Evolutionary conservation across 768 basidiomycete species (phyloP), one percentile per base, ranked within the genome.

Genomic region (Mycena sanguinolenta): DNA sequence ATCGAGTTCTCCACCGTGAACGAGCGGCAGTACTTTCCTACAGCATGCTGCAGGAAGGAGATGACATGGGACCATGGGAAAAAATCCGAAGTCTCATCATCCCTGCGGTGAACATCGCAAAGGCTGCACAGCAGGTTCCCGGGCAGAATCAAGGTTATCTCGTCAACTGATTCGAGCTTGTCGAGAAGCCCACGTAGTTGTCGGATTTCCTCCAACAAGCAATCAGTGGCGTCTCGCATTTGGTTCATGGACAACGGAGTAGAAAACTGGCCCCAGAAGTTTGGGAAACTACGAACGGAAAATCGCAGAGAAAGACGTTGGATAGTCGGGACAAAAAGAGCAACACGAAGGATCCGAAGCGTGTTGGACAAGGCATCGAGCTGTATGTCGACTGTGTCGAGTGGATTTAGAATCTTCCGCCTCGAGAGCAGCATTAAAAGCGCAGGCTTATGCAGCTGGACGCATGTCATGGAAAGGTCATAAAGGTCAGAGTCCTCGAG

Each of bases 91-190:
- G 21, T 59, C 17, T 49, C 49, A 53, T 58, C 49, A 23, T 38
- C 50, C 34, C 58, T 57, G 46, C 58, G 57, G 32, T 59, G 59
- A 27, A 59, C 28, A 36, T 66, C 65, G 49, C 58, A 58, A 13
- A 66, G 36, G 46, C 59, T 66, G 58, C 65, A 66, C 49, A 59
- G 58, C 1, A 66, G 57, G 44, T 58, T 66, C 5, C 65, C 65
- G 3, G 65, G 65, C 19, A 66, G 39, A 8, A 53, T 42, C 4
- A 66, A 44, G 46, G 36, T 66, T n/a, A 66, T 66, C 16, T 66
- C 58, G 13, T 32, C 49, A 16, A 66, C 58, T 5, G 65, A 59
- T 19, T 39, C 4, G 23, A 66, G 65, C 58, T 42, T 59, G 28
- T 9, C 2, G 5, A 66, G 16, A 42, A 66, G 46, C 49, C 58